Base-by-base conservation (phyloP, 257 asterid species). In the Capsicum pubescens region DNA sequence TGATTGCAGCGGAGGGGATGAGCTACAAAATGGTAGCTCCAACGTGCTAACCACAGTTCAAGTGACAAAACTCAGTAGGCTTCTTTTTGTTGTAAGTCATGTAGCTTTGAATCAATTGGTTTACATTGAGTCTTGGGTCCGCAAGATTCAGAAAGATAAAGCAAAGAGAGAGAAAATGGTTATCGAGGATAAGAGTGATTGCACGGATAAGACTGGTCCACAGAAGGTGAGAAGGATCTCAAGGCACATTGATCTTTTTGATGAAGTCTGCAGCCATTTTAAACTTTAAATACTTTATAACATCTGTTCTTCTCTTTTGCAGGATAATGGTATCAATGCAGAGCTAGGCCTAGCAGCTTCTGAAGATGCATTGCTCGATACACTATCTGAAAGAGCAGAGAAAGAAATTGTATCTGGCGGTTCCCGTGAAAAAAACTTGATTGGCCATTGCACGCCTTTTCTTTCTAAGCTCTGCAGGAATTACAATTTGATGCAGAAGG, bases 331-430 rank as follows among this genome's bases (percentile, higher is more conserved):
- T 84, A 95, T 96, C 88, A 94, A 88, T 83, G 93, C 95, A 26
- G 99, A 94, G 91, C 87, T 96, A 85, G 99, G 99, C 26, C 87
- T 96, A 82, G 97, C 98, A 83, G 97, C 93, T 57, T 94, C 99
- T 83, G 98, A 95, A 74, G 99, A 96, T 91, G 97, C 98, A 82
- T 61, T 92, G 82, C 97, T 96, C 79, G 99, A 96, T 90, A 83
- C 84, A 67, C 92, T 96, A 16, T 90, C 95, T 7, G 97, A 94
- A 90, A 90, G 90, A 80, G 93, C 98, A 46, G 98, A 96, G 88
- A 94, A 95, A 88, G 98, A 96, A 92, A 94, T 96, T 84, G 88
- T 94, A 84, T 93, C 94, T 76, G 92, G 93, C 80, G 88, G 94
- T 74, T 83, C 87, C 79, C 57, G 88, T 76, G 94, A 72, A 50